These are phyloP conservation scores for Wickerhamomyces silvicola DNA, from an alignment of 805 yeast species.

Conservation along the genomic window DNA sequence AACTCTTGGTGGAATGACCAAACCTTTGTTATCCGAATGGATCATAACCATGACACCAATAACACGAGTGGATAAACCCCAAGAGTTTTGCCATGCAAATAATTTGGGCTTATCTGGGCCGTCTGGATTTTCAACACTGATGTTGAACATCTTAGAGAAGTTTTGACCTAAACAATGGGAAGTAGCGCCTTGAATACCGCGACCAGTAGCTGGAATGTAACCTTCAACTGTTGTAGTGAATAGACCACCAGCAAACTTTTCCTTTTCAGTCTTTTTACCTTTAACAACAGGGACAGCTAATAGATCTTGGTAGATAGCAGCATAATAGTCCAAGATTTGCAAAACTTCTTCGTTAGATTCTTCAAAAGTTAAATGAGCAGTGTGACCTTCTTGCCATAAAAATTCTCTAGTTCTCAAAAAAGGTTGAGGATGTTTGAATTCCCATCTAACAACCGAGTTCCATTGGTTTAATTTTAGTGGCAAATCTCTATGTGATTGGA, in stretches of 20 bases:
- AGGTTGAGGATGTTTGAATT: slow-evolving; percentile 99
- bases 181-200: slow-evolving; percentile 99
- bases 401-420: slow-evolving; percentile 98
- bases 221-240: slow-evolving; percentile 97
- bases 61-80: slow-evolving; percentile 98
- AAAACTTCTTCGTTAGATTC: slow-evolving; percentile 81
- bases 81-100: slow-evolving; percentile 91
- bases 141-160: slow-evolving; percentile 97
- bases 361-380: slow-evolving; percentile 83
- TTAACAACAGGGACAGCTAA: slow-evolving; percentile 96
- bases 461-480: slow-evolving; percentile 96
- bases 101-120: slow-evolving; percentile 84
- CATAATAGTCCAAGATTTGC: slow-evolving; percentile 81
- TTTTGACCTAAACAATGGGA: slow-evolving; percentile 97
- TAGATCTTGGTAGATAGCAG: slow-evolving; percentile 78
- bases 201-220: slow-evolving; percentile 95
- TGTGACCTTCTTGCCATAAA: slow-evolving; percentile 99
- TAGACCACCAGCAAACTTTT: slow-evolving; percentile 96
- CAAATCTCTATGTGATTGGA: slow-evolving; percentile 95
- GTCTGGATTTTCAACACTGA: slow-evolving; percentile 91
- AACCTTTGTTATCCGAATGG: slow-evolving; percentile 97
- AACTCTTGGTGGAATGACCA: slow-evolving; percentile 95
- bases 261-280: slow-evolving; percentile 95
- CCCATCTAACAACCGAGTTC: slow-evolving; percentile 99
- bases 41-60: slow-evolving; percentile 99